Evolutionary conservation across 805 yeast genomes (phyloP), one percentile per base, ranked within the genome.

Genomic region (Candida awuae): DNA sequence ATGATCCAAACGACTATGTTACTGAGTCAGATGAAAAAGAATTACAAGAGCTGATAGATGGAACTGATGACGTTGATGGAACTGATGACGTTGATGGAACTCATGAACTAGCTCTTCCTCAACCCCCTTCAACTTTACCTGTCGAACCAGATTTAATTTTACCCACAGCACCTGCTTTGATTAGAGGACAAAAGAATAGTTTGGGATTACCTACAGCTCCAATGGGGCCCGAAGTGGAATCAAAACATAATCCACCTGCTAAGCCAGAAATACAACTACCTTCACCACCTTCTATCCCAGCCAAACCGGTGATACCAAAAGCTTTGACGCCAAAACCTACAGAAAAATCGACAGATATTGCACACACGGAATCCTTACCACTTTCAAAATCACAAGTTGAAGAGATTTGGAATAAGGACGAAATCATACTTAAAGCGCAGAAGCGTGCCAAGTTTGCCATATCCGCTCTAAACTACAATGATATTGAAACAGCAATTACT

Each of bases 391-490:
- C 61, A 9, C 67, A 72, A 32, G 63, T 81, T 13, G 51, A 59
- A n/a, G 52, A 63, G 14, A 71, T 81, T 40, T 56, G 82, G 52
- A 69, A 71, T 41, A 64, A 67, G 13, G 71, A 78, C 17, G 83
- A 74, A 38, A 62, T 68, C 33, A 75, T 81, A 16, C 53, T 74
- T 8, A 65, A 70, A 48, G 75, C 80, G 1, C 90, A 82, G 51
- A 80, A 76, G 49, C 71, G 69, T 43, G 83, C 88, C 23, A 80
- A 75, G 53, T 83, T 77, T 55, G 90, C 87, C 2, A 75, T 81
- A 6, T 78, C 86, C 41, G 92, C 94, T 0, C 65, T 83, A 53
- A 81, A 81, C 53, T 83, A 81, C 54, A 90, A 83, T 45, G 94
- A 83, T 50, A 60, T 73, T 26, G 68, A 56, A 3, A 83, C 90